phyloP scores from a whole-genome alignment of 2,329 filamentous ascomycete genomes.

The Cytospora mali region DNA sequence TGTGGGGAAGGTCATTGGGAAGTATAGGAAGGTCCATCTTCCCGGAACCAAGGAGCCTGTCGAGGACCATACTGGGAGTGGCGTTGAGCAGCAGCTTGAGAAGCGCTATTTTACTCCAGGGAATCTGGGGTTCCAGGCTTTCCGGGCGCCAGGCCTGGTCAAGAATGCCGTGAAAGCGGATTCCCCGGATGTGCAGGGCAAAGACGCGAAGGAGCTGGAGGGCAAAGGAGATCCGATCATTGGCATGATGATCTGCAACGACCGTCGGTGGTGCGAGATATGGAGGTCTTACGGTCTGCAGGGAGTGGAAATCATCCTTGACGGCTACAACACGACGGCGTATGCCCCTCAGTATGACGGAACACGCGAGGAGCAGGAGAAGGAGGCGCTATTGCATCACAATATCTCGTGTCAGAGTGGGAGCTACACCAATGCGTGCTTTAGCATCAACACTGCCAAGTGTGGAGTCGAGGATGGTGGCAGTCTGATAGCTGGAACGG shows the following conservation, averaged over 20 bases:
- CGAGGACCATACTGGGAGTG: slow-evolving; percentile 47
- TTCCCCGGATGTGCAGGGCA: slow-evolving; percentile 25
- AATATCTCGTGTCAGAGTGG: slow-evolving; percentile 54
- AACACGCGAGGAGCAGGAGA: slow-evolving; percentile 45
- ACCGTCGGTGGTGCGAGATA: slow-evolving; percentile 55
- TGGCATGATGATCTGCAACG: slow-evolving; percentile 60
- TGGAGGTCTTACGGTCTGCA: slow-evolving; percentile 54
- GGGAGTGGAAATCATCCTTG: slow-evolving; percentile 40
- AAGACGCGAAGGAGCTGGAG: slow-evolving; percentile 23
- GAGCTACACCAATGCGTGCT: slow-evolving; percentile 56
- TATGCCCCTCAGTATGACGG: slow-evolving; percentile 48
- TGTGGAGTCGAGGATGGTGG: slow-evolving; percentile 50
- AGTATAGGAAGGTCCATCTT: slow-evolving; percentile 58
- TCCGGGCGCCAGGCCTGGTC: slow-evolving; percentile 51
- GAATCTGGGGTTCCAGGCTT: slow-evolving; percentile 54
- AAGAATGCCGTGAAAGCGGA: slow-evolving; percentile 9
- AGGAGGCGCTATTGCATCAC: slow-evolving; percentile 54
- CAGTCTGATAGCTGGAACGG: slow-evolving; percentile 23
- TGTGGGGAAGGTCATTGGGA: slow-evolving; percentile 45
- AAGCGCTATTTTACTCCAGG: slow-evolving; percentile 57
- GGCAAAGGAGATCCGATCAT: slow-evolving; percentile 54
- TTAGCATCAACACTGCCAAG: slow-evolving; percentile 51
- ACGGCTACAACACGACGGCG: slow-evolving; percentile 54
- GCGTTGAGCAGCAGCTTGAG: slow-evolving; percentile 56
- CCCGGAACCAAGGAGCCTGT: slow-evolving; percentile 50